phyloP scores from a whole-genome alignment of 768 basidiomycete species.

The Leucocoprinus birnbaumii region DNA sequence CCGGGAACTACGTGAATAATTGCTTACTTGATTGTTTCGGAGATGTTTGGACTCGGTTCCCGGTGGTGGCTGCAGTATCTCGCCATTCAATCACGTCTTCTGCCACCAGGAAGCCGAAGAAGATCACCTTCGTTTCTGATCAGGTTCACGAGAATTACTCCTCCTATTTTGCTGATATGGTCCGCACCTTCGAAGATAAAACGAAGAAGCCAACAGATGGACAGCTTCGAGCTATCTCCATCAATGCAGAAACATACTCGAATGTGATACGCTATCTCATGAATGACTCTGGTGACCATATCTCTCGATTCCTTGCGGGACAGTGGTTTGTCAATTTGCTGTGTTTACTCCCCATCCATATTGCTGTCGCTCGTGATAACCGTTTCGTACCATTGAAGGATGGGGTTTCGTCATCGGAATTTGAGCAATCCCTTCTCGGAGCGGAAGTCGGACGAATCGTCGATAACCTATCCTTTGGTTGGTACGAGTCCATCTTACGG shows the following conservation, averaged over 20 bases:
- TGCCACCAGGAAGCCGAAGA: slow-evolving; percentile 26
- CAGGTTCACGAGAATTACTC: slow-evolving; percentile 23
- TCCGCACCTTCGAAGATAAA: slow-evolving; percentile 41
- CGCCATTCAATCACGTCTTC: slow-evolving; percentile 35
- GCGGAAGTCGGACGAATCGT: slow-evolving; percentile 58
- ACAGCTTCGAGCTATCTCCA: slow-evolving; percentile 33
- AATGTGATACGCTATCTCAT: neutral
- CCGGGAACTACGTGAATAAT: slow-evolving; percentile 33
- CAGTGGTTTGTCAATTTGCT: slow-evolving; percentile 63
- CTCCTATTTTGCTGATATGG: slow-evolving; percentile 43
- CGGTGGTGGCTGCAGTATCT: slow-evolving; percentile 50
- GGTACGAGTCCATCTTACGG: slow-evolving; percentile 64
- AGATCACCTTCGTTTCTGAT: slow-evolving; percentile 43
- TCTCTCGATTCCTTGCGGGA: slow-evolving; percentile 42
- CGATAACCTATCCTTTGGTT: slow-evolving; percentile 53
- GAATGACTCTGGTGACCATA: neutral
- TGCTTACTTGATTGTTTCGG: slow-evolving; percentile 50
- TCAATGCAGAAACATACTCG: slow-evolving; percentile 18
- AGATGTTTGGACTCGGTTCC: slow-evolving; percentile 61
- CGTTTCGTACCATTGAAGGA: slow-evolving; percentile 61
- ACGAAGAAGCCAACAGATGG: slow-evolving; percentile 52
- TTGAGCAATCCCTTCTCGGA: slow-evolving; percentile 53
- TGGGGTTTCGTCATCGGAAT: slow-evolving; percentile 41
- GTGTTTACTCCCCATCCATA: slow-evolving; percentile 63
- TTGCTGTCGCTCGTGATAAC: slow-evolving; percentile 58